Conservation (phyloP, 1,284 basidiomycete species). For the Phellinidium pouzarii region DNA sequence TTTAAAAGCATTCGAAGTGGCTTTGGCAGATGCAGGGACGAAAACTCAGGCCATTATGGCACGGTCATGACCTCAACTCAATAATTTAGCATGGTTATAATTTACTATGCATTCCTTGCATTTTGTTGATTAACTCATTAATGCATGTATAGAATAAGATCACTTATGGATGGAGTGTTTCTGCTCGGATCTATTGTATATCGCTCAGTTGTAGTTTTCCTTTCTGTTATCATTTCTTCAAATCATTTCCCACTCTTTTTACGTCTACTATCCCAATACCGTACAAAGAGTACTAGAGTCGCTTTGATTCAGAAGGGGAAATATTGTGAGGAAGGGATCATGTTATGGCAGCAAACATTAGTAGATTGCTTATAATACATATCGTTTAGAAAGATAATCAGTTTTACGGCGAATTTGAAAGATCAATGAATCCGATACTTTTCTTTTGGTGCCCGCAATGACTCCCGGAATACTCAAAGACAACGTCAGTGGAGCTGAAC, state of each 20-base stretch:
- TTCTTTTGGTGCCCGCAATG: constrained; percentile 2
- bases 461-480: background rate
- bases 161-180: background rate
- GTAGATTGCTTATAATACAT: no score
- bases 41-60: constrained; percentile 77
- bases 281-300: no score
- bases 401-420: background rate
- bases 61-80: constrained; percentile 31
- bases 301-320: no score
- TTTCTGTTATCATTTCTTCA: no score
- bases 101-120: background rate
- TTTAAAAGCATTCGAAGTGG: constrained; percentile 61
- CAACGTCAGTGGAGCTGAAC: background rate
- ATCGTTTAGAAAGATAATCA: background rate
- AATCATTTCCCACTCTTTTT: no score
- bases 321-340: no score
- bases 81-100: background rate
- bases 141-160: background rate
- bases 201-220: background rate
- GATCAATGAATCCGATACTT: background rate
- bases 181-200: background rate
- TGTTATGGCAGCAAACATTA: no score
- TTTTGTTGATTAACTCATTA: background rate
- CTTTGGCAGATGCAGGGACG: constrained; percentile 57
- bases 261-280: no score